A percentile compares a stretch with the other conserved stretches of the same genome.
These are phyloP conservation scores for Rubroboletus satanas DNA, from an alignment of 768 basidiomycete genomes.

Conservation along the genomic window DNA sequence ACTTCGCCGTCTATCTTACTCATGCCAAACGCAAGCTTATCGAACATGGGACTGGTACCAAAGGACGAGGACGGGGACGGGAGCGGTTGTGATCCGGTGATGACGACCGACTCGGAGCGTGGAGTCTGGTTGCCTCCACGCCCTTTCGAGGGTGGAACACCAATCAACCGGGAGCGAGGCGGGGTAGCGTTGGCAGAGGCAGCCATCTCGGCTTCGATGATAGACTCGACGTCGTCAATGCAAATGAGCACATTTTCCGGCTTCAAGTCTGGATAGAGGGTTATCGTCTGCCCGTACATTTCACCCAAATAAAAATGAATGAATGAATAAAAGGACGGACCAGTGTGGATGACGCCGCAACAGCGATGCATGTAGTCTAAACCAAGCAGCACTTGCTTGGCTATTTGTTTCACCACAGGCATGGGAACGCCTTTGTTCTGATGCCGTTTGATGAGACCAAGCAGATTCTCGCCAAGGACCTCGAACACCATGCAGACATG, in stretches of 20 bases:
- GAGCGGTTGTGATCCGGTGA: conserved; percentile 90
- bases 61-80: conserved; percentile 80
- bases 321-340: conserved; percentile 35
- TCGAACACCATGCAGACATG: conserved; percentile 99
- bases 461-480: conserved; percentile 93
- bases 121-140: conserved; percentile 97
- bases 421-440: conserved; percentile 98
- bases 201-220: conserved; percentile 81
- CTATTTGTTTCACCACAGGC: conserved; percentile 90
- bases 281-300: conserved; percentile 2
- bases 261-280: conserved; percentile 66
- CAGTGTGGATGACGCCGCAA: conserved; percentile 96
- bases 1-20: conserved; percentile 68
- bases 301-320: background rate
- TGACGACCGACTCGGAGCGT: conserved; percentile 72
- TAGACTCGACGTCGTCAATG: conserved; percentile 94
- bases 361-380: conserved; percentile 97
- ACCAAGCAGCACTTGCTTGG: conserved; percentile 92
- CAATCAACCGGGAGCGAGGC: conserved; percentile 65
- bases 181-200: conserved; percentile 33
- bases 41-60: conserved; percentile 67
- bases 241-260: conserved; percentile 97
- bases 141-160: conserved; percentile 90
- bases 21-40: conserved; percentile 92
- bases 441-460: conserved; percentile 95